phyloP scores from a whole-genome alignment of 257 asterid species.

The Mentha longifolia region DNA sequence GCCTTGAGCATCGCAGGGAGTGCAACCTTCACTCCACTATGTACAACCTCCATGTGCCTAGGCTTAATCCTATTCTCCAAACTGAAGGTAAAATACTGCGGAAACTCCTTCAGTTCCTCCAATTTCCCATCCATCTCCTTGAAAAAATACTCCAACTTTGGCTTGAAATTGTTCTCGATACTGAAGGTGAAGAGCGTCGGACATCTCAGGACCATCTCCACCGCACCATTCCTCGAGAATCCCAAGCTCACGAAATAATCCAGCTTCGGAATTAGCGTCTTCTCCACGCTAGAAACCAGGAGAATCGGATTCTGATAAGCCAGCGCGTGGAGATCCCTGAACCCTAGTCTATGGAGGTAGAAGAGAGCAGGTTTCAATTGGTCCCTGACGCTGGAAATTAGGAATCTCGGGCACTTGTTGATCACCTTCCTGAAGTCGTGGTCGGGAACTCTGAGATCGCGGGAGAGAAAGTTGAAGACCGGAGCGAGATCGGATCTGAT shows the following conservation, averaged over 20 bases:
- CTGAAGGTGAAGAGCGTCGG: conserved; percentile 84
- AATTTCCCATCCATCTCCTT: conserved; percentile 62
- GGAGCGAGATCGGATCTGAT: conserved; percentile 61
- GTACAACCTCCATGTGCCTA: conserved; percentile 56
- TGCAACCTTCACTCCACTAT: conserved; percentile 54
- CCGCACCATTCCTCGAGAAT: conserved; percentile 55
- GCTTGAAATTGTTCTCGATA: conserved; percentile 81
- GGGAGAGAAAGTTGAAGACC: conserved; percentile 68
- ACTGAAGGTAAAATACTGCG: conserved; percentile 85
- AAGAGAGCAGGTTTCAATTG: conserved; percentile 86
- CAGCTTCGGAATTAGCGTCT: conserved; percentile 80
- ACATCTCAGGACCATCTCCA: conserved; percentile 75
- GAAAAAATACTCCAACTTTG: conserved; percentile 67
- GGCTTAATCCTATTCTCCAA: conserved; percentile 85
- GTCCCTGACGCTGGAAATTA: conserved; percentile 63
- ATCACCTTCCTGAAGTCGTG: conserved; percentile 58
- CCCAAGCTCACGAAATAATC: conserved; percentile 61
- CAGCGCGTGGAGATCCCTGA: conserved; percentile 52
- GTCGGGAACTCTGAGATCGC: conserved; percentile 67
- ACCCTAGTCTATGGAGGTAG: conserved; percentile 75
- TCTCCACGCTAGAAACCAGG: conserved; percentile 81
- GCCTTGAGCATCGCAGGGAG: conserved; percentile 72
- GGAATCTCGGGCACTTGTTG: conserved; percentile 78
- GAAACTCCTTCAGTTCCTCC: conserved; percentile 71
- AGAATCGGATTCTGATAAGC: conserved; percentile 76